These are phyloP conservation scores for Colletotrichum australisinense DNA, from an alignment of 2,329 filamentous ascomycete species.

Conservation along the genomic window DNA sequence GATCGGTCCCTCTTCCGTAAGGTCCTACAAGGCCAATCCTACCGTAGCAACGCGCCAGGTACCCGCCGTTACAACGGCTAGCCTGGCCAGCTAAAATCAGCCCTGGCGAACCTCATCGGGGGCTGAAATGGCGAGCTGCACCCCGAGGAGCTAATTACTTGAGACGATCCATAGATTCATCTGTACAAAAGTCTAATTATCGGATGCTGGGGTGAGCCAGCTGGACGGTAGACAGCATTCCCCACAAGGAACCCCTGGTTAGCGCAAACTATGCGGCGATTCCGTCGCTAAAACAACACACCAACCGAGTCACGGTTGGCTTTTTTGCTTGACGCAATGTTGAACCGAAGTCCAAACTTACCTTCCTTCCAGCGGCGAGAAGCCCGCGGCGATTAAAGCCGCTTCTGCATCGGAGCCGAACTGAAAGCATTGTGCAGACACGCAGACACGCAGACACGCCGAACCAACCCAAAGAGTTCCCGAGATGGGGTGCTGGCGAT, in stretches of 20 bases:
- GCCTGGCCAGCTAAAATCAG: neutral
- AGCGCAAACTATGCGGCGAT: neutral
- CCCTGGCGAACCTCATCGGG: neutral
- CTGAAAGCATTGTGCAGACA: no score
- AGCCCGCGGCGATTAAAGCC: no score
- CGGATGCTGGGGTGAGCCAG: neutral
- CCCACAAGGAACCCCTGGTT: neutral
- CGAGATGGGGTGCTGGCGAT: neutral
- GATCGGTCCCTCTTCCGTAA: neutral
- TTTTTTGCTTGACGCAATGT: neutral
- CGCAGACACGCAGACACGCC: no score
- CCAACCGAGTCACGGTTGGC: neutral
- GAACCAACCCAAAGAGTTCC: no score
- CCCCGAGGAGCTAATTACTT: neutral
- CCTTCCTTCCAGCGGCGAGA: no score
- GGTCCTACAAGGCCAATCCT: no score
- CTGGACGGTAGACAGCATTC: neutral
- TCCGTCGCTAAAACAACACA: neutral
- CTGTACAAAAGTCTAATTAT: neutral
- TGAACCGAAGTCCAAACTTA: no score
- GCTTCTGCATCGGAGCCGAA: no score
- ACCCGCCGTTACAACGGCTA: neutral
- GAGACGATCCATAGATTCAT: neutral
- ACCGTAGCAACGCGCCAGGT: neutral
- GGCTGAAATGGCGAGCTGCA: neutral